These are phyloP conservation scores for Penicillium brasilianum DNA, from an alignment of 2,329 filamentous ascomycete genomes.

Conservation along the genomic window DNA sequence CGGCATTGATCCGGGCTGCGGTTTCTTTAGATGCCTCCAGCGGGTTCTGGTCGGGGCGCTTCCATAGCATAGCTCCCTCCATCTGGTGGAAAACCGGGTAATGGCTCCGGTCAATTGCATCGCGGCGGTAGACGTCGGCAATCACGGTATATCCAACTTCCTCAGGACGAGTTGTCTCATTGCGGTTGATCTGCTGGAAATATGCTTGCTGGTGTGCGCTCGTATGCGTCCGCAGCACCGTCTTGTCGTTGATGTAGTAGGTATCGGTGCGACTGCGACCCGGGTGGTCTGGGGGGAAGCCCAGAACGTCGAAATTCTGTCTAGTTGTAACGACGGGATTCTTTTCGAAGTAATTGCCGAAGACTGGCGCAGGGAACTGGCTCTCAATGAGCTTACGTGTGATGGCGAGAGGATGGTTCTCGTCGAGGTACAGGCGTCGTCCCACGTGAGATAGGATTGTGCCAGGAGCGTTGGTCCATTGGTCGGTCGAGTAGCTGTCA, in stretches of 20 bases:
- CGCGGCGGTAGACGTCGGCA: constrained; percentile 92
- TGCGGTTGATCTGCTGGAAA: constrained; percentile 68
- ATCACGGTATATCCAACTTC: constrained; percentile 82
- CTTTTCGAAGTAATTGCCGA: constrained; percentile 76
- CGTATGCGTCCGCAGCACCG: constrained; percentile 89
- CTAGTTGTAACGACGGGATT: constrained; percentile 81
- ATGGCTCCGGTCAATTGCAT: constrained; percentile 92
- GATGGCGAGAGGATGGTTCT: constrained; percentile 87
- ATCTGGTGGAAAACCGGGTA: constrained; percentile 99
- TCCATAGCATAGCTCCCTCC: constrained; percentile 93
- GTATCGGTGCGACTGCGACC: constrained; percentile 88
- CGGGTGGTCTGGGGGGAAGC: constrained; percentile 85
- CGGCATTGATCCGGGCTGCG: constrained; percentile 67
- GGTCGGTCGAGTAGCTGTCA: constrained; percentile 69
- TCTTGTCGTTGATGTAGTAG: constrained; percentile 88
- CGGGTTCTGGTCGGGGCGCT: constrained; percentile 57
- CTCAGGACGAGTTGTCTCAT: constrained; percentile 41
- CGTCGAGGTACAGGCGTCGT: constrained; percentile 84
- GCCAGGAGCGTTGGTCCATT: constrained; percentile 82
- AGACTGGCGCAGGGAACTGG: constrained; percentile 75
- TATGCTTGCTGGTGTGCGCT: constrained; percentile 88
- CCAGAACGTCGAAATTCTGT: constrained; percentile 97
- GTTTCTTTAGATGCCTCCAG: constrained; percentile 49
- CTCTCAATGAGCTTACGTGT: constrained; percentile 92
- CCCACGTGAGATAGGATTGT: constrained; percentile 76